phyloP scores from a whole-genome alignment of 2,329 filamentous ascomycete species.

The Fusarium cyanostomum region DNA sequence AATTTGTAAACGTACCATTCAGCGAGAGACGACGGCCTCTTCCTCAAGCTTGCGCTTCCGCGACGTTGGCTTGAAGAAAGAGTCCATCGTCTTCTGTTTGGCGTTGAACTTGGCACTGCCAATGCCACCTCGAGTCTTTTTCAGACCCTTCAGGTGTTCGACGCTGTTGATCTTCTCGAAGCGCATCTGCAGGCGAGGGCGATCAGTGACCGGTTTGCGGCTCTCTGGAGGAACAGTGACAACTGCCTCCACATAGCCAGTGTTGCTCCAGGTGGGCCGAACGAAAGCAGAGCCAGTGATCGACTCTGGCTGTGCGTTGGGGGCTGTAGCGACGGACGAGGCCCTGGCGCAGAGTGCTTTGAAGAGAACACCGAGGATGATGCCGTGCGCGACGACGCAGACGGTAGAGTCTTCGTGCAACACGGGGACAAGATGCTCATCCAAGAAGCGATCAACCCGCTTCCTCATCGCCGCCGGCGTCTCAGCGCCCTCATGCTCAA shows the following conservation, averaged over 20 bases:
- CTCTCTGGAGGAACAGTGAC: conserved; percentile 20
- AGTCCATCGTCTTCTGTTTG: conserved; percentile 77
- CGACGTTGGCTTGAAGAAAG: conserved; percentile 71
- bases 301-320: conserved; percentile 17
- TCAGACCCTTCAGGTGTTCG: conserved; percentile 77
- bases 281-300: conserved; percentile 20
- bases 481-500: conserved; percentile 66
- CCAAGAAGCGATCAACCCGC: conserved; percentile 73
- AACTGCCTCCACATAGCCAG: conserved; percentile 55
- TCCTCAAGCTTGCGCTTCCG: conserved; percentile 43
- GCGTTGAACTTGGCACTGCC: conserved; percentile 80
- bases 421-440: conserved; percentile 68
- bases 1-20: conserved; percentile 52
- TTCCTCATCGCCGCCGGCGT: conserved; percentile 71
- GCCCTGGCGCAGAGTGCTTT: conserved; percentile 68
- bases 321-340: conserved; percentile 26
- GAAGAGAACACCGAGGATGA: conserved; percentile 78
- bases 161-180: conserved; percentile 74
- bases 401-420: conserved; percentile 17
- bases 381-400: conserved; percentile 79
- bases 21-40: conserved; percentile 25
- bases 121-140: conserved; percentile 83
- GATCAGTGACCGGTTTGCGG: background rate
- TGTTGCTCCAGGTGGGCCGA: conserved; percentile 61
- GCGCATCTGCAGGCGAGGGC: conserved; percentile 44